Evolutionary conservation across 768 basidiomycete species (phyloP).

Genomic region (Crassisporium funariophilum): DNA sequence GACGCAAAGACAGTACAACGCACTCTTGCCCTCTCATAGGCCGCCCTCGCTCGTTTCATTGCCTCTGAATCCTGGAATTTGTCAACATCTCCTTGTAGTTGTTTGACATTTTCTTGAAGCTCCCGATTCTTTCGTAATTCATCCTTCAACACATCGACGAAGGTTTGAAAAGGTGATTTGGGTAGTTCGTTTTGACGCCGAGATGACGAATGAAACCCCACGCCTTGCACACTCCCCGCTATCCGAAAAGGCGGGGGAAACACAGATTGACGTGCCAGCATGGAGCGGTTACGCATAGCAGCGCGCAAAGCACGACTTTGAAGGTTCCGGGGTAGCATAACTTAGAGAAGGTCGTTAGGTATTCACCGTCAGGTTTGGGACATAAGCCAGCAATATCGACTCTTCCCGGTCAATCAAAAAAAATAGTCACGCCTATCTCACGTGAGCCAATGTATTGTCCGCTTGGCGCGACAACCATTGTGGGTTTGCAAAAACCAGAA

Average conservation of each 20-base stretch:
- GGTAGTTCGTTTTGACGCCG: conserved; percentile 64
- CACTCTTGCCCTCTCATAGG: conserved; percentile 94
- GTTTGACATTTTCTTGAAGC: conserved; percentile 95
- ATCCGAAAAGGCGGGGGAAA: conserved; percentile 44
- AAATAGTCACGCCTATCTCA: conserved; percentile 6
- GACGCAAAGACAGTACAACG: conserved; percentile 30
- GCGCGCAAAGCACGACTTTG: conserved; percentile 39
- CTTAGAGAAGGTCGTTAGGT: conserved; percentile 7
- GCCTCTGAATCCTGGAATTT: conserved; percentile 97
- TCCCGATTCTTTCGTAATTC: conserved; percentile 94
- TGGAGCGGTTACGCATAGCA: conserved; percentile 30
- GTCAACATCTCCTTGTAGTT: conserved; percentile 96
- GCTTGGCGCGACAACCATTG: too few relatives aligned
- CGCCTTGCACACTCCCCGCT: conserved; percentile 27
- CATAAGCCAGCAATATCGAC: conserved; percentile 24
- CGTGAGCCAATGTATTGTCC: too few relatives aligned
- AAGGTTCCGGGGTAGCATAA: conserved; percentile 49
- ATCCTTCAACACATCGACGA: conserved; percentile 91
- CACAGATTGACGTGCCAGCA: conserved; percentile 22
- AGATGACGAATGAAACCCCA: conserved; percentile 69
- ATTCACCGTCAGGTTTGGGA: conserved; percentile 13
- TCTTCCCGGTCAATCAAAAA: conserved; percentile 18
- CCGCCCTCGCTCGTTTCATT: conserved; percentile 87
- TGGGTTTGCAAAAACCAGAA: too few relatives aligned
- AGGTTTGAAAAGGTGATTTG: conserved; percentile 94